Evolutionary conservation across 1,284 basidiomycete species (phyloP).

Genomic region (Waitea zeae): DNA sequence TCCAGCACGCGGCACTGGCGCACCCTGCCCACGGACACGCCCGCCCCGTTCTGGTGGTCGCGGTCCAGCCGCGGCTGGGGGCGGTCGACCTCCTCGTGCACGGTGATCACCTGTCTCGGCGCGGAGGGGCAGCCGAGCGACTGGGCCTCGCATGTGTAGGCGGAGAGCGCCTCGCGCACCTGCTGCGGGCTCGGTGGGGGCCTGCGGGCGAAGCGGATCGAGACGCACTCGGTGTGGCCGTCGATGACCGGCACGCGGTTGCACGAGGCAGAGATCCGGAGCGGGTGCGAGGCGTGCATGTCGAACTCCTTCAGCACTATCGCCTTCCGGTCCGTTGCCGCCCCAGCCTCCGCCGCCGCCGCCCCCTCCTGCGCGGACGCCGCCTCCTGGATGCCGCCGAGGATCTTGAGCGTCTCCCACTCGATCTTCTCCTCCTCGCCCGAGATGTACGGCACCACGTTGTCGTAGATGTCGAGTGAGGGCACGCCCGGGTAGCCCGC

Average conservation of each 20-base stretch:
- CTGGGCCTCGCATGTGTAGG: conserved; percentile 69
- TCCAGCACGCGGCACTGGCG: conserved; percentile 86
- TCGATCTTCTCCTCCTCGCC: conserved; percentile 99
- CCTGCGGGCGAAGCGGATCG: conserved; percentile 64
- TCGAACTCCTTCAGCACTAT: conserved; percentile 65
- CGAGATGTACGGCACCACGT: conserved; percentile 88
- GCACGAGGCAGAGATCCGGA: conserved; percentile 82
- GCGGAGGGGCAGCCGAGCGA: conserved; percentile 75
- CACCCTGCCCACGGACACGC: conserved; percentile 85
- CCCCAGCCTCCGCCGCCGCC: conserved; percentile 20
- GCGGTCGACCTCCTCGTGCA: conserved; percentile 86
- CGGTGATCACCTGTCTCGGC: conserved; percentile 73
- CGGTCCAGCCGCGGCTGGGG: conserved; percentile 91
- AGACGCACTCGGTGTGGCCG: conserved; percentile 81
- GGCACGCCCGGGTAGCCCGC: conserved; percentile 93
- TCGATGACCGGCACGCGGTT: conserved; percentile 90
- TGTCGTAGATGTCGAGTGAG: conserved; percentile 81
- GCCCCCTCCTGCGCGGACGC: no score
- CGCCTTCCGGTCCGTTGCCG: no score
- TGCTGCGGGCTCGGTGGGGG: conserved; percentile 82
- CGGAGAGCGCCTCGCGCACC: conserved; percentile 65
- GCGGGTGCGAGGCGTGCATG: conserved; percentile 63
- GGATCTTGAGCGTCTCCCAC: conserved; percentile 95
- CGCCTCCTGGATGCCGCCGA: conserved; percentile 57
- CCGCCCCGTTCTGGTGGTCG: conserved; percentile 83